Base-by-base conservation (phyloP, 345 rosid genomes). In the Punica granatum region DNA sequence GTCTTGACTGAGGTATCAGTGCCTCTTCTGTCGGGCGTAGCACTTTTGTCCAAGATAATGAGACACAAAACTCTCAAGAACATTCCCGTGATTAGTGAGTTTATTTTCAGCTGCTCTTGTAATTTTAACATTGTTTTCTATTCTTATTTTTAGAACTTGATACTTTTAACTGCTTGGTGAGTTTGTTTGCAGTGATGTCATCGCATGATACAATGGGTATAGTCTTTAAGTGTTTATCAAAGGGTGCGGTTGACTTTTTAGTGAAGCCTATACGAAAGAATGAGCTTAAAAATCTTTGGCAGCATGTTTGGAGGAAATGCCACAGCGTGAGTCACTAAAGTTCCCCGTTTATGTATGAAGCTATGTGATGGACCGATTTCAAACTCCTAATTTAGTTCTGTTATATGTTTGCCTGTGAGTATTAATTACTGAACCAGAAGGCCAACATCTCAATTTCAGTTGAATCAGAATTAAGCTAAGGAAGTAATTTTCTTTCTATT, bases 191-290 rank as follows among this genome's bases (percentile, higher is more conserved):
- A 84, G 86, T 82, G 88, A 84, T 82, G 84, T 84, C 88, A 53
- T 78, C 86, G 64, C 84, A 74, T 67, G 84, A 74, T 72, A 82
- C 86, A 32, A 80, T 82, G 84, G 69, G 71, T 62, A 39, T 84
- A 69, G 88, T 84, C 68, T 84, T 84, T 71, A 80, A 80, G 70
- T 84, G 88, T 72, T 75, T 84, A 64, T 82, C 86, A 19, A 84
- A 80, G 74, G 86, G 86, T 65, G 86, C 88, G 0, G 86, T 82
- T 67, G 88, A 84, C 70, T 82, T 77, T 77, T 69, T 84, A 71
- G 81, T 80, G 73, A 84, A 82, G 72, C 88, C 88, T 32, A 80
- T 82, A 49, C 78, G 88, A 71, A 84, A 82, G 84, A 84, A 84
- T 67, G 86, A 84, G 76, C 88, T 84, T 58, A 79, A 76, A 59